These are phyloP conservation scores for Mortierella alpina DNA, from an alignment of 192 early-diverging fungal genomes.

Conservation along the genomic window DNA sequence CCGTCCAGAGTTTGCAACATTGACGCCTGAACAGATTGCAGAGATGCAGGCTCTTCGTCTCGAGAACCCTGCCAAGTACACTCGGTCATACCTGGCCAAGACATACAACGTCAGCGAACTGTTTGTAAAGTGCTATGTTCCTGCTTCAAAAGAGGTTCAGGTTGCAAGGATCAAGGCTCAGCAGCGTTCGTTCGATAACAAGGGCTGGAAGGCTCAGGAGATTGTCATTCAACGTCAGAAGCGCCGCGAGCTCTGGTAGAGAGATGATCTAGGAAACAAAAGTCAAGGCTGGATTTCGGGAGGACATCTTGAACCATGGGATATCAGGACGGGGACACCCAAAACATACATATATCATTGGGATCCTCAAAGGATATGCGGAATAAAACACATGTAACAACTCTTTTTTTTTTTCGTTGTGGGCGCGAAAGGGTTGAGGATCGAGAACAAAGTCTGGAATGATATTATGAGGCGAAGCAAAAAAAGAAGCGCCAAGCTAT, in stretches of 20 bases:
- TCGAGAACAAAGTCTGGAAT: no score
- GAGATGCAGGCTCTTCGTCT: constrained; percentile 40
- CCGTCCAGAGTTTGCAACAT: constrained; percentile 35
- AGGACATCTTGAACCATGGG: neutral
- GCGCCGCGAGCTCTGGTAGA: constrained; percentile 50
- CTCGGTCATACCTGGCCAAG: constrained; percentile 46
- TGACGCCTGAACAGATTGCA: constrained; percentile 39
- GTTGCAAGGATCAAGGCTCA: constrained; percentile 39
- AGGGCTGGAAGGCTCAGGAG: constrained; percentile 51
- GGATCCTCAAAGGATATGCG: no score
- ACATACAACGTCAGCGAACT: constrained; percentile 51
- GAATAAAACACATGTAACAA: no score
- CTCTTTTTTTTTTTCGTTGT: no score
- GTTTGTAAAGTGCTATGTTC: constrained; percentile 50
- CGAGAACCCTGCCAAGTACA: constrained; percentile 48
- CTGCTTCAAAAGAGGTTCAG: constrained; percentile 46
- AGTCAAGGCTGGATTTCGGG: neutral
- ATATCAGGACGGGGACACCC: neutral
- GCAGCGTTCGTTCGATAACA: constrained; percentile 34
- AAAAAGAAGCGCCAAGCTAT: neutral
- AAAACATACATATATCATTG: neutral
- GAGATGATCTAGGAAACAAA: neutral
- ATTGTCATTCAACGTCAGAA: constrained; percentile 48
- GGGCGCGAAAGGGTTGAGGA: no score
- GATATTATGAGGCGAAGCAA: neutral